phyloP scores from a whole-genome alignment of 805 yeast genomes.

The Zygoascus flipseniorum region DNA sequence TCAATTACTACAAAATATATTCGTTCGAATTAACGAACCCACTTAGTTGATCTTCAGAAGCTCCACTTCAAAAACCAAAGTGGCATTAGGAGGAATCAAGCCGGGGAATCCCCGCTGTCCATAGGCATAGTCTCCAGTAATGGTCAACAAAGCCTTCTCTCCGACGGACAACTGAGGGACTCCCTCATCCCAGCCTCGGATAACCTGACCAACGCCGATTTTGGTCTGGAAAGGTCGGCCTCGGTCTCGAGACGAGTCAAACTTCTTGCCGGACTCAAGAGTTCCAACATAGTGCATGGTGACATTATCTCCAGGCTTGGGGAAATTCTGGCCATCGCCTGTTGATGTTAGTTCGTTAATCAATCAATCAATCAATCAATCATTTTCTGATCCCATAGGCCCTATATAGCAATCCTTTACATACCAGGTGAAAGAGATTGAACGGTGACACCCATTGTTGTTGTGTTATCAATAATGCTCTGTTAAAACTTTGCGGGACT shows the following conservation, averaged over 20 bases:
- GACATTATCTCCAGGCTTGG: conserved; percentile 78
- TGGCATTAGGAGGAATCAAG: conserved; percentile 92
- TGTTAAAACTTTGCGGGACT: too few species aligned
- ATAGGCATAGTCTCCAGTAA: conserved; percentile 90
- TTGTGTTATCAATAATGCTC: not conserved
- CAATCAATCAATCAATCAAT: not conserved
- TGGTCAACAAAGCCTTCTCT: conserved; percentile 84
- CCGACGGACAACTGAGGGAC: conserved; percentile 90
- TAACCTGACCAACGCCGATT: conserved; percentile 95
- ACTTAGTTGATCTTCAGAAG: conserved; percentile 23
- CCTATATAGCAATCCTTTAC: conserved; percentile 11
- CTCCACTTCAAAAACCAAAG: conserved; percentile 45
- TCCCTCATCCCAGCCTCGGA: conserved; percentile 94
- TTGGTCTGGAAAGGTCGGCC: conserved; percentile 90
- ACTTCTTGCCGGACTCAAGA: conserved; percentile 89
- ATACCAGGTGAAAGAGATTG: conserved; percentile 30
- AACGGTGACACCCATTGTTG: conserved; percentile 33
- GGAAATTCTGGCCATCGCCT: conserved; percentile 85
- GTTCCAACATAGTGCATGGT: conserved; percentile 96
- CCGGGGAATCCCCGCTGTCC: conserved; percentile 96
- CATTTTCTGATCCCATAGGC: not conserved
- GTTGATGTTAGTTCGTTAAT: conserved; percentile 16
- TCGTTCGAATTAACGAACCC: not conserved
- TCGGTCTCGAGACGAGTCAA: conserved; percentile 92
- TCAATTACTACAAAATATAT: not conserved